These are phyloP conservation scores for Purpureocillium lavendulum DNA, from an alignment of 2,329 filamentous ascomycete genomes.

Conservation along the genomic window DNA sequence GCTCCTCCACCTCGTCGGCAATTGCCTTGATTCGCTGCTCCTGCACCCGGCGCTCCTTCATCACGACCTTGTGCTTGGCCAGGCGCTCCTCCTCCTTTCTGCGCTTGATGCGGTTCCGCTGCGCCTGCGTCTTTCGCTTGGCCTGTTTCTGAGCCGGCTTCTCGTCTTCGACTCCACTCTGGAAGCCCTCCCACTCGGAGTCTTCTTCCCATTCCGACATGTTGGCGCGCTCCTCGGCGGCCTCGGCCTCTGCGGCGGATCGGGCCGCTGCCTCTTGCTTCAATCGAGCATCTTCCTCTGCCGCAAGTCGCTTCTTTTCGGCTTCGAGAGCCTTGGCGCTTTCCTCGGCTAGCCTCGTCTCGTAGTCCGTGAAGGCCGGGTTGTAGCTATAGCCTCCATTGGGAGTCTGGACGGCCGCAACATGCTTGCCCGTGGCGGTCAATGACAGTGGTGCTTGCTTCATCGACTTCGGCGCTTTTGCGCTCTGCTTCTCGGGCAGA, in stretches of 20 bases:
- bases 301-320: slow-evolving; percentile 65
- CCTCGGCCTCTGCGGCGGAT: slow-evolving; percentile 67
- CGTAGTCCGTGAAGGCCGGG: slow-evolving; percentile 79
- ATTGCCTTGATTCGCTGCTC: slow-evolving; percentile 64
- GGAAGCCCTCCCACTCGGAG: slow-evolving; percentile 82
- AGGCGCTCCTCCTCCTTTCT: slow-evolving; percentile 80
- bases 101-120: slow-evolving; percentile 81
- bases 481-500: slow-evolving; percentile 54
- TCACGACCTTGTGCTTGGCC: slow-evolving; percentile 65
- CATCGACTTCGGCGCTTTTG: slow-evolving; percentile 67
- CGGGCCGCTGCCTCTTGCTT: slow-evolving; percentile 58
- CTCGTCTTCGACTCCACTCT: slow-evolving; percentile 69
- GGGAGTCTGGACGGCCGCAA: slow-evolving; percentile 73
- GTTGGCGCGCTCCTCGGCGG: slow-evolving; percentile 58
- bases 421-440: slow-evolving; percentile 68
- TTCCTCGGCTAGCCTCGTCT: slow-evolving; percentile 64
- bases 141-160: slow-evolving; percentile 59
- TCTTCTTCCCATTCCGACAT: slow-evolving; percentile 74
- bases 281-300: slow-evolving; percentile 57
- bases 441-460: slow-evolving; percentile 73
- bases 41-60: slow-evolving; percentile 67
- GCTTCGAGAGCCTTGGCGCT: slow-evolving; percentile 71
- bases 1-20: slow-evolving; percentile 50
- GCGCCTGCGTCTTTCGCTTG: slow-evolving; percentile 74
- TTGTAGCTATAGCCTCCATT: slow-evolving; percentile 87